Percentiles rank a stretch among this genome's conserved stretches.
Conservation (phyloP, 2,329 filamentous ascomycete species). For the Beauveria medogensis region DNA sequence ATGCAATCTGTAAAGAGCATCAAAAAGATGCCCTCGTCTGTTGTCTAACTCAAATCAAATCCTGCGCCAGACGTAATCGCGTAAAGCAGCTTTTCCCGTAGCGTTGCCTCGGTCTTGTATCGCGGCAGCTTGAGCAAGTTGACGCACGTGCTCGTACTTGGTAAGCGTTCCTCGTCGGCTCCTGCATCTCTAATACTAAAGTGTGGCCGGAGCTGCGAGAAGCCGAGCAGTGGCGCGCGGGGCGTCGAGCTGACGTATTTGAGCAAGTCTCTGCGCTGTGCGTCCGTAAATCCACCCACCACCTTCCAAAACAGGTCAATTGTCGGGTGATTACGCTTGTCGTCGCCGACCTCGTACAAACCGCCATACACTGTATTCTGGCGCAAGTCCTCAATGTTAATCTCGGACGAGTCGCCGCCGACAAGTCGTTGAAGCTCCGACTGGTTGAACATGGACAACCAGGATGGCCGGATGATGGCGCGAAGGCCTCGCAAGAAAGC, state of each 20-base stretch:
- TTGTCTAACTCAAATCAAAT: conserved; percentile 67
- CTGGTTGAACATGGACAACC: conserved; percentile 99
- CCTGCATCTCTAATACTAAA: conserved; percentile 83
- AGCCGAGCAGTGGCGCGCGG: conserved; percentile 80
- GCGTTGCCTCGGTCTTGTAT: conserved; percentile 56
- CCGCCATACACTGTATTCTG: conserved; percentile 81
- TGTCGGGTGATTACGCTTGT: conserved; percentile 76
- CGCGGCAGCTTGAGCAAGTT: conserved; percentile 88
- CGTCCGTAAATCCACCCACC: conserved; percentile 66
- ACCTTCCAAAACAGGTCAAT: conserved; percentile 88
- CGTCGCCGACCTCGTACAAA: conserved; percentile 82
- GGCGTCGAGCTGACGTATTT: conserved; percentile 96
- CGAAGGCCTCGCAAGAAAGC: conserved; percentile 83
- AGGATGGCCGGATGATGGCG: conserved; percentile 80
- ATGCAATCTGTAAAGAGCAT: background rate
- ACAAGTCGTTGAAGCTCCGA: conserved; percentile 88
- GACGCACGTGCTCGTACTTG: conserved; percentile 92
- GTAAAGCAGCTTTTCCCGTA: conserved; percentile 80
- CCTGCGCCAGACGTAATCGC: conserved; percentile 84
- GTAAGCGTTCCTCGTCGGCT: conserved; percentile 58
- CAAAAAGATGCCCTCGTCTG: background rate
- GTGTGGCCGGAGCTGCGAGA: conserved; percentile 71
- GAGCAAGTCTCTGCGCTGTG: conserved; percentile 74
- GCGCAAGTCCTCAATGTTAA: conserved; percentile 80
- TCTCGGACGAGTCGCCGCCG: conserved; percentile 75